Evolutionary conservation across 2,329 filamentous ascomycete species (phyloP), one percentile per base, ranked within the genome.

Genomic region (Fusarium solani-melongenae): DNA sequence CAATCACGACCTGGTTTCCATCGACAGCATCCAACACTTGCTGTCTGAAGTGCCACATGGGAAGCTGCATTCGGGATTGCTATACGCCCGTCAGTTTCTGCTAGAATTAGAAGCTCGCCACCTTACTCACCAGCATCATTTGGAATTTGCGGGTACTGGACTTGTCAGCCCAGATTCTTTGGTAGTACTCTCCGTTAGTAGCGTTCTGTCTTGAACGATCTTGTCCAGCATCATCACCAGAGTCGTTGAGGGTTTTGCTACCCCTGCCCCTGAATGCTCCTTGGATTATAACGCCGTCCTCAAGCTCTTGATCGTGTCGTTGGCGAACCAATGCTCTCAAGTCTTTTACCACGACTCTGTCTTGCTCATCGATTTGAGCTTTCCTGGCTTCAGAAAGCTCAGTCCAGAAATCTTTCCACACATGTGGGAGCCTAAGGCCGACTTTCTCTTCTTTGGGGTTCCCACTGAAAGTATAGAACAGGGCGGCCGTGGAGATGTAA

Each of bases 361-460:
- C 95, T 34, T 86, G 83, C 27, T 91, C 86, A 79, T 97, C 93
- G 6, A 90, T 84, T 61, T 92, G 87, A 49, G 88, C 89, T 80
- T 94, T 96, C 77, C 92, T 93, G 22, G 88, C 83, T 59, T 92
- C 90, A 1, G 91, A 86, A 67, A 98, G 89, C 79, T 98, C 95
- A 11, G 89, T 88, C 91, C 95, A 98, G 2, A 98, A 84, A 73
- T 97, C 93, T 79, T 94, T 91, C 93, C 94, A 99, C 2, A 90
- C 87, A 1, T 92, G 87, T 5, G 95, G 94, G 17, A 99, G 85
- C 59, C 93, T 90, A 71, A 97, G 81, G 67, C 92, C 92, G 3
- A 94, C 90, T 80, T 97, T 98, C 72, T 97, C 94, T 78, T 98
- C 96, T 76, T 94, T 96, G 0, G 90, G 83, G 17, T 91, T 93